Conservation (phyloP, 2,329 filamentous ascomycete species). For the Arthrobotrys sinensis region DNA sequence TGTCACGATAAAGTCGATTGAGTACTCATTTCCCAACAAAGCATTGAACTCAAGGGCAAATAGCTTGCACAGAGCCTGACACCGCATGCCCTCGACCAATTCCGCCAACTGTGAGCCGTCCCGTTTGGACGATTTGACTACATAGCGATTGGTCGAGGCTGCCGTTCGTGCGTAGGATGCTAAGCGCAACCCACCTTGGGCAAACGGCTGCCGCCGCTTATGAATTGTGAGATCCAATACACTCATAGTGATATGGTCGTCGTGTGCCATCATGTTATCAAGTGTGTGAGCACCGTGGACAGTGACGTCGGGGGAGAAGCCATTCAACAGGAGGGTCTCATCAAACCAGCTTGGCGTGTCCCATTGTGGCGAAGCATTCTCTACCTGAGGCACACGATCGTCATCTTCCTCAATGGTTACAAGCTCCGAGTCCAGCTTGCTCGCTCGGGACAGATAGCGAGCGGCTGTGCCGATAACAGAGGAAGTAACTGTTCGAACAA, state of each 20-base stretch:
- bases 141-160: slow-evolving; percentile 65
- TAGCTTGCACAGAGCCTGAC: slow-evolving; percentile 68
- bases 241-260: slow-evolving; percentile 67
- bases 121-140: slow-evolving; percentile 67
- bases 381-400: background rate
- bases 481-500: slow-evolving; percentile 65
- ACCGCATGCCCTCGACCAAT: slow-evolving; percentile 68
- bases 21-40: slow-evolving; percentile 62
- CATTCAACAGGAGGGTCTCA: slow-evolving; percentile 64
- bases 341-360: slow-evolving; percentile 65
- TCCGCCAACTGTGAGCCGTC: slow-evolving; percentile 64
- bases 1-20: slow-evolving; percentile 66
- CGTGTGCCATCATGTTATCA: slow-evolving; percentile 67
- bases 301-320: slow-evolving; percentile 66
- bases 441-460: slow-evolving; percentile 56
- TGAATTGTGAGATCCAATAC: slow-evolving; percentile 66
- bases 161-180: slow-evolving; percentile 67
- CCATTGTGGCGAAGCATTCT: slow-evolving; percentile 64
- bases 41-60: slow-evolving; percentile 69
- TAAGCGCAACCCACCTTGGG: slow-evolving; percentile 66
- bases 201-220: slow-evolving; percentile 66
- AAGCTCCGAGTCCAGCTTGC: slow-evolving; percentile 26
- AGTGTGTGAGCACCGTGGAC: slow-evolving; percentile 65
- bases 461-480: slow-evolving; percentile 66
- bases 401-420: slow-evolving; percentile 61